A percentile compares a stretch with the other conserved stretches of the same genome.
phyloP scores from a whole-genome alignment of 179 eudicot species.

The Gypsophila paniculata region DNA sequence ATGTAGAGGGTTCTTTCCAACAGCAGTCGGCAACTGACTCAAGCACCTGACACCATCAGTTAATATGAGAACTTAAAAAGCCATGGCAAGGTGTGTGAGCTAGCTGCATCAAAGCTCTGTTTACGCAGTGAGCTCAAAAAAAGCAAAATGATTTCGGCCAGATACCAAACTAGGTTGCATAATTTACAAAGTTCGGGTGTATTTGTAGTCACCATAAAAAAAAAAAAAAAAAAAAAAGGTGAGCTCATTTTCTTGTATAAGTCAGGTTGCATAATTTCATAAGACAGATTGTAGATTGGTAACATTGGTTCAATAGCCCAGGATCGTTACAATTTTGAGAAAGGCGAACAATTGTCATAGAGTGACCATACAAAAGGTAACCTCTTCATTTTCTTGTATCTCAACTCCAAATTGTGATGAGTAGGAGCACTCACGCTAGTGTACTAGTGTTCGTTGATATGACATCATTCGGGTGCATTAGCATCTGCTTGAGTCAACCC shows the following conservation, averaged over 20 bases:
- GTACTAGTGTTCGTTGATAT: background rate
- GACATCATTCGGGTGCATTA: background rate
- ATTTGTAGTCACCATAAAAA: too few relatives aligned
- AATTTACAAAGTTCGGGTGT: background rate
- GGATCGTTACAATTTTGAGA: background rate
- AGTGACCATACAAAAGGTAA: too few relatives aligned
- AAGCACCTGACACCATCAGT: slow-evolving; percentile 57
- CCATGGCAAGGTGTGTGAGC: background rate
- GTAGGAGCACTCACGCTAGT: background rate
- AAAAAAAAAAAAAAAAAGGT: too few relatives aligned
- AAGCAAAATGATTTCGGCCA: background rate
- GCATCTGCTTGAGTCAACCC: slow-evolving; percentile 7
- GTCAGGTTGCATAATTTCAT: too few relatives aligned
- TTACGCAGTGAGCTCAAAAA: background rate
- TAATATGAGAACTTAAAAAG: slow-evolving; percentile 9
- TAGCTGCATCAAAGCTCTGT: background rate
- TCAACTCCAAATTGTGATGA: too few relatives aligned
- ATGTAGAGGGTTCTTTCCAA: slow-evolving; percentile 75
- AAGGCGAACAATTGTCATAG: background rate
- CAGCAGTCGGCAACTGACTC: slow-evolving; percentile 87
- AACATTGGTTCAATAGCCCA: background rate
- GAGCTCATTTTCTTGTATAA: too few relatives aligned
- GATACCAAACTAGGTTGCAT: background rate
- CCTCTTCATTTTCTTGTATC: too few relatives aligned
- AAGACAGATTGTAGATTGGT: background rate